Conservation (phyloP, 805 yeast species). For the Suhomyces sp. region DNA sequence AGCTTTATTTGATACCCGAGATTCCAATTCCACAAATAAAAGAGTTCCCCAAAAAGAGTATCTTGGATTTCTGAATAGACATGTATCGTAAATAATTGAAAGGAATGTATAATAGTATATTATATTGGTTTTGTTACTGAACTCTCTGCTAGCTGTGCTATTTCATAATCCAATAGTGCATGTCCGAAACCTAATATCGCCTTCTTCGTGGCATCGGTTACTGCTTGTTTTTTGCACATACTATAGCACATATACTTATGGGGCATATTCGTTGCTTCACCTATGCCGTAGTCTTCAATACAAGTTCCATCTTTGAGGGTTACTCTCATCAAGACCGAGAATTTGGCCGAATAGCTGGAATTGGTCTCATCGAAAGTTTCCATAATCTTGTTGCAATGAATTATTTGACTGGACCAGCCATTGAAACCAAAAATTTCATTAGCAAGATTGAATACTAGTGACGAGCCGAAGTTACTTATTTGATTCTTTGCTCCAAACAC, state of each 20-base stretch:
- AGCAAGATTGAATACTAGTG: conserved; percentile 39
- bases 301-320: conserved; percentile 44
- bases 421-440: conserved; percentile 54
- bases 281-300: conserved; percentile 38
- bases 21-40: conserved; percentile 67
- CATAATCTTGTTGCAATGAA: conserved; percentile 17
- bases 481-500: background rate
- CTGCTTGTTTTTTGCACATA: conserved; percentile 47
- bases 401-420: conserved; percentile 53
- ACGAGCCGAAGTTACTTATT: conserved; percentile 2
- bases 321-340: conserved; percentile 31
- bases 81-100: background rate
- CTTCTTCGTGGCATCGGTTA: conserved; percentile 42
- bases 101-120: background rate
- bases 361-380: conserved; percentile 22
- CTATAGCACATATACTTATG: conserved; percentile 31
- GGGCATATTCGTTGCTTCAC: conserved; percentile 32
- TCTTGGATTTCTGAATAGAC: conserved; percentile 52
- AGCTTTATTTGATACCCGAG: conserved; percentile 71
- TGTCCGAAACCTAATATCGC: conserved; percentile 38
- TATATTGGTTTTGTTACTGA: background rate
- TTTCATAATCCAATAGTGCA: conserved; percentile 27
- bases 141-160: background rate
- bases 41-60: conserved; percentile 56
- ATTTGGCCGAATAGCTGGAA: conserved; percentile 18